Conservation (phyloP, 2,329 filamentous ascomycete species). For the Acrocalymma vagum region DNA sequence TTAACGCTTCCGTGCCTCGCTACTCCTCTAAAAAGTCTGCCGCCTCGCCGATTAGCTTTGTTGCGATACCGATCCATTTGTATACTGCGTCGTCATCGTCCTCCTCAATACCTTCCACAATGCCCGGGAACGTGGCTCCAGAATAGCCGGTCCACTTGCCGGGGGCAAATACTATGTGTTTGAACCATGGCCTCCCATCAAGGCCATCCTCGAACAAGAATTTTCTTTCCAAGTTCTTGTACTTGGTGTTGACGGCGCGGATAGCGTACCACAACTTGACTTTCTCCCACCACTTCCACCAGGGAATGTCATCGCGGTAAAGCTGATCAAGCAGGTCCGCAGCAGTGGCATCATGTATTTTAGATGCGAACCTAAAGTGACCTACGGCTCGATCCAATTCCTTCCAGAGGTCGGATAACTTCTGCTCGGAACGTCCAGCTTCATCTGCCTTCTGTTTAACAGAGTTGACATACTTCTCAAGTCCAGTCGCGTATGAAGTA, state of each 20-base stretch:
- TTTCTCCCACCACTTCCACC: slow-evolving; percentile 80
- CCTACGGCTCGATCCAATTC: slow-evolving; percentile 59
- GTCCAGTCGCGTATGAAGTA: slow-evolving; percentile 54
- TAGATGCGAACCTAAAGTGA: slow-evolving; percentile 58
- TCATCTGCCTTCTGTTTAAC: slow-evolving; percentile 46
- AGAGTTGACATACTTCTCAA: slow-evolving; percentile 52
- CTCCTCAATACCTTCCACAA: slow-evolving; percentile 69
- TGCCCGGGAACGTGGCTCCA: slow-evolving; percentile 72
- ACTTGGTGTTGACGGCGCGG: slow-evolving; percentile 75
- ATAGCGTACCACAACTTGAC: slow-evolving; percentile 71
- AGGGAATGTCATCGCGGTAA: slow-evolving; percentile 66
- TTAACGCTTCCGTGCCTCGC: neutral
- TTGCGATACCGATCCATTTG: slow-evolving; percentile 55
- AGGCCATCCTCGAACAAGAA: slow-evolving; percentile 81
- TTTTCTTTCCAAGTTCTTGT: slow-evolving; percentile 82
- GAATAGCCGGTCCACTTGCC: slow-evolving; percentile 92
- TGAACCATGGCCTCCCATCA: slow-evolving; percentile 86
- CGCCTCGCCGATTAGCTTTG: slow-evolving; percentile 43
- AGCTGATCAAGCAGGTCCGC: slow-evolving; percentile 58
- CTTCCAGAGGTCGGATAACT: slow-evolving; percentile 51
- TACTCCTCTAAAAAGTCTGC: slow-evolving; percentile 41
- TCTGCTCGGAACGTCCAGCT: slow-evolving; percentile 11
- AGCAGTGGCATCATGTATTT: slow-evolving; percentile 61
- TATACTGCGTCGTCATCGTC: slow-evolving; percentile 47
- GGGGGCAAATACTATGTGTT: slow-evolving; percentile 92